Conservation (phyloP, 2,329 filamentous ascomycete genomes). For the Neocucurbitaria cava region DNA sequence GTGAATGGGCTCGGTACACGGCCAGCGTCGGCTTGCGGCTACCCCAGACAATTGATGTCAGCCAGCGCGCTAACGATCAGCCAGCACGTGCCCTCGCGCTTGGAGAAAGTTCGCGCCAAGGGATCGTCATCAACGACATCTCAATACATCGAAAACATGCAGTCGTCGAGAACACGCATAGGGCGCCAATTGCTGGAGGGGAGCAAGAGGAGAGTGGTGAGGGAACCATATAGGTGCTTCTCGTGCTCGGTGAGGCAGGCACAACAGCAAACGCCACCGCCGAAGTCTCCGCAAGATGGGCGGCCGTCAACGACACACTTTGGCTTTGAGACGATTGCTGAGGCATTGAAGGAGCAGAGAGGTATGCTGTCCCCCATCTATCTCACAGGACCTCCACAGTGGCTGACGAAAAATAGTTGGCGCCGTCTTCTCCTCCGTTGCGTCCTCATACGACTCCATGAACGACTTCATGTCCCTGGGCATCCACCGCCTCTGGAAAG, state of each 20-base stretch:
- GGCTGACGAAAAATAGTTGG: constrained; percentile 65
- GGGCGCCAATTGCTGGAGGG: constrained; percentile 42
- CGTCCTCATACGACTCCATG: constrained; percentile 95
- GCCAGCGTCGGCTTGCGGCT: constrained; percentile 39
- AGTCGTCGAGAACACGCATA: constrained; percentile 33
- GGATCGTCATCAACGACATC: constrained; percentile 15
- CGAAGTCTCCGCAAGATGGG: constrained; percentile 50
- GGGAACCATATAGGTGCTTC: constrained; percentile 56
- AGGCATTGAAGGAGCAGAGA: constrained; percentile 75
- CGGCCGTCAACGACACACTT: constrained; percentile 77
- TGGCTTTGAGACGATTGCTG: constrained; percentile 84
- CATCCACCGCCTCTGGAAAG: constrained; percentile 96
- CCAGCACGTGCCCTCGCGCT: constrained; percentile 40
- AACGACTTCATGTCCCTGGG: constrained; percentile 99
- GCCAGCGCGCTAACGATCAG: too few species aligned
- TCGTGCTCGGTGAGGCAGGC: constrained; percentile 55
- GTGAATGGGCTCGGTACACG: constrained; percentile 31
- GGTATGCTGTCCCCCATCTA: constrained; percentile 51
- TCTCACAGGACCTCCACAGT: not conserved
- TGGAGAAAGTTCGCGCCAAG: constrained; percentile 40
- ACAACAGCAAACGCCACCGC: constrained; percentile 48
- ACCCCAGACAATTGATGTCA: constrained; percentile 5
- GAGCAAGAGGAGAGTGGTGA: constrained; percentile 14
- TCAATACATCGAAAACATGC: constrained; percentile 31
- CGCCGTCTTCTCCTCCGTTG: constrained; percentile 92